A percentile compares a stretch with the other conserved stretches of the same genome.
These are phyloP conservation scores for Aspergillus olivimuriae DNA, from an alignment of 495 filamentous ascomycete genomes.

Conservation along the genomic window DNA sequence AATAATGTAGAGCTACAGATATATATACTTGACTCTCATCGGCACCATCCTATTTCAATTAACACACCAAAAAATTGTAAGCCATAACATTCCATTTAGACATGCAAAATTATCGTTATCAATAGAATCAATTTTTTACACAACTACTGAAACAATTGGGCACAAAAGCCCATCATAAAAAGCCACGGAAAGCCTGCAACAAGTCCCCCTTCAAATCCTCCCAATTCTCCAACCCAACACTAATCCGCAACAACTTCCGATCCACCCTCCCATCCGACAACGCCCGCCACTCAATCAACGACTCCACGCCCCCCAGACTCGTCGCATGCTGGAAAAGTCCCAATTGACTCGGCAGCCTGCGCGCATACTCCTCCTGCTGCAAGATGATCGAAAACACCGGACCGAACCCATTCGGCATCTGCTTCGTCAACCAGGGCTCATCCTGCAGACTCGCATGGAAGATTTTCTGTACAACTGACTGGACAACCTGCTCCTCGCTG, in stretches of 20 bases:
- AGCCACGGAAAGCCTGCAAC: conserved; percentile 46
- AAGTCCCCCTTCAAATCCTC: conserved; percentile 72
- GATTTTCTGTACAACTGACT: conserved; percentile 46
- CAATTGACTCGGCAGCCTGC: conserved; percentile 62
- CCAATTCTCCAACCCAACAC: conserved; percentile 71
- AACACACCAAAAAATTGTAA: too few relatives aligned
- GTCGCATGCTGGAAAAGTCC: conserved; percentile 82
- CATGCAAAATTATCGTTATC: too few relatives aligned
- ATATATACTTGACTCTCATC: too few relatives aligned
- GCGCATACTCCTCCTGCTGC: conserved; percentile 50
- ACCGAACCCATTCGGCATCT: conserved; percentile 81
- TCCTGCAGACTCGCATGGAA: conserved; percentile 68
- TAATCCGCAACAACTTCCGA: conserved; percentile 61
- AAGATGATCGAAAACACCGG: conserved; percentile 70
- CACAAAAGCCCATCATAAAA: not conserved
- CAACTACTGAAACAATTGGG: too few relatives aligned
- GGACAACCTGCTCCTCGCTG: conserved; percentile 30
- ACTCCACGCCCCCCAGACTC: conserved; percentile 84
- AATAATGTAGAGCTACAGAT: too few relatives aligned
- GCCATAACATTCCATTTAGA: too few relatives aligned
- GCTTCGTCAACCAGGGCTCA: conserved; percentile 60
- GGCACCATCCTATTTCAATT: too few relatives aligned
- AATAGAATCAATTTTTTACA: too few relatives aligned
- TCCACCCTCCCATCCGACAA: conserved; percentile 71
- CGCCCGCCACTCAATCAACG: conserved; percentile 56